Base-by-base conservation (phyloP, 108 stramenopile genomes). In the Cyclostephanos tholiformis region DNA sequence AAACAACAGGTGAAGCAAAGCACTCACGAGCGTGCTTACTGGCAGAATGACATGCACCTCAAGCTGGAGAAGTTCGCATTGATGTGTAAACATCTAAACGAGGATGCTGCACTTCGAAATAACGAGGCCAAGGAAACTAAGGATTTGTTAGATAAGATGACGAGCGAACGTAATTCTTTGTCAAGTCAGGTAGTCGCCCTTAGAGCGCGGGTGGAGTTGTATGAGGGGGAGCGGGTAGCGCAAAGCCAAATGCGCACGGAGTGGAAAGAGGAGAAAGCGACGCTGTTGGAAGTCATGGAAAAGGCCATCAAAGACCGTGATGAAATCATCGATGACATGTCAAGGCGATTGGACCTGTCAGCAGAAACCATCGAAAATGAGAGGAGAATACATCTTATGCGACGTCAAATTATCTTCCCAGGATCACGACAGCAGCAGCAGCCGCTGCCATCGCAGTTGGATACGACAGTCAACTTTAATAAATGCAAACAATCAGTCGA, bases 71-170 rank as follows among this genome's bases (percentile, higher is more conserved):
- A 88, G 72, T 84, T 87, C 63, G 74, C 89, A 23, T 73, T 69
- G 65, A 84, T 90, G 72, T 86, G 83, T 20, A 85, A 87, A 29
- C 76, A 90, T 72, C 76, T 90, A 20, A 85, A 90, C 57, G 87
- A 90, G 55, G 85, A 90, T 51, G 83, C 85, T 13, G 70, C 75
- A 11, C 36, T 77, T 35, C 79, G 87, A 26, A 85, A 77, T 53
- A 74, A 87, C 25, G 87, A 88, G 61, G 86, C 69, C 12, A 75
- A 75, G 22, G 63, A 72, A 41, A 65, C 85, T 8, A 64, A 80
- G 49, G 65, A 71, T 30, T 63, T 78, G 32, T 46, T 90, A 36
- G 72, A 71, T 10, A 59, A 69, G 39, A 70, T 87, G n/a, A 80
- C 66, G 12, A 35, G 30, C n/a, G 89, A 90, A 63, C 83, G 89